A percentile compares a stretch with the other conserved stretches of the same genome.
These are phyloP conservation scores for Hibiscus syriacus DNA, from an alignment of 345 rosid species.

Conservation along the genomic window DNA sequence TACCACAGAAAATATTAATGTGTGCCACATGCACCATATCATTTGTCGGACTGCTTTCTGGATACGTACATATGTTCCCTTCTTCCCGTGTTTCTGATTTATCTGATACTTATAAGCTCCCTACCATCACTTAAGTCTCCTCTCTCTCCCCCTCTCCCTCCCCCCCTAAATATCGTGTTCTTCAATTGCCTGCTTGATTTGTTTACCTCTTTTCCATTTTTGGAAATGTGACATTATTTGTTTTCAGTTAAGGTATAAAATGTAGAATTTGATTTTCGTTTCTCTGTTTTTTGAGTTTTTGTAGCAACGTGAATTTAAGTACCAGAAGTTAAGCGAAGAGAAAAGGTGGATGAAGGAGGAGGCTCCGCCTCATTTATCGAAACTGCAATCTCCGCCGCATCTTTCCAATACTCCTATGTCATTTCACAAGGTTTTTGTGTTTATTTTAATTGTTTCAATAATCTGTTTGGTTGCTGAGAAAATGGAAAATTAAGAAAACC, in stretches of 20 bases:
- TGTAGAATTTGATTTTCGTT: neutral
- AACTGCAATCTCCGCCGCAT: slow-evolving; percentile 49
- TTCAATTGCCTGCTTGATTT: neutral
- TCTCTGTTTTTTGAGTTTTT: neutral
- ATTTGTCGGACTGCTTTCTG: slow-evolving; percentile 21
- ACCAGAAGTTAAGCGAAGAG: slow-evolving; percentile 33
- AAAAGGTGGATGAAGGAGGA: slow-evolving; percentile 47
- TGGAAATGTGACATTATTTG: neutral
- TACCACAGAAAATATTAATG: slow-evolving; percentile 41
- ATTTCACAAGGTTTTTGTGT: slow-evolving; percentile 40
- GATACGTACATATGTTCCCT: slow-evolving; percentile 50
- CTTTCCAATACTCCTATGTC: slow-evolving; percentile 35
- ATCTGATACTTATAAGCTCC: slow-evolving; percentile 40
- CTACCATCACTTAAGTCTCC: slow-evolving; percentile 27
- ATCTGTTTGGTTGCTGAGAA: slow-evolving; percentile 9
- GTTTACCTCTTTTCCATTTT: slow-evolving; percentile 7
- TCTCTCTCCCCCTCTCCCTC: no score
- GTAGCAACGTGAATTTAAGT: slow-evolving; percentile 31
- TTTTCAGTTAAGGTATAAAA: neutral
- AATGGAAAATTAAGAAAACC: neutral
- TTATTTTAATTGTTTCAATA: neutral
- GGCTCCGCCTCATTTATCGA: slow-evolving; percentile 40
- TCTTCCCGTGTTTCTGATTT: slow-evolving; percentile 29
- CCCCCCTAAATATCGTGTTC: no score
- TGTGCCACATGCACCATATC: slow-evolving; percentile 54